Base-by-base conservation (phyloP, 371 early-diverging fungal species). In the Entomophthora muscae region DNA sequence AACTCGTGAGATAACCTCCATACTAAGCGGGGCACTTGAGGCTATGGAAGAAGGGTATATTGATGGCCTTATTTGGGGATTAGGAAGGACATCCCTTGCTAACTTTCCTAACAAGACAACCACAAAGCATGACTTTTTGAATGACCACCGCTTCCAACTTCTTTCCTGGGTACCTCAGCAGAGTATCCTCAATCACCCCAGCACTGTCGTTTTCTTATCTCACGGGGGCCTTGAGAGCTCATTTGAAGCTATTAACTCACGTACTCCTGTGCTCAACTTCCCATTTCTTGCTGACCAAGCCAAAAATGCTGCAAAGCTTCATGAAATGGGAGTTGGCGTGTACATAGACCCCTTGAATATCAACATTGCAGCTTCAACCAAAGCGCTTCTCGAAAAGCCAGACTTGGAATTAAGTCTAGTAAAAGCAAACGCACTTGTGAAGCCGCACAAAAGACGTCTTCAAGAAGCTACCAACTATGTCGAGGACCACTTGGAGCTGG, bases 21-120 rank as follows among this genome's bases (percentile, higher is more conserved):
- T 64, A 22, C 17, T 64, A 21, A 33, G 26, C 2, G 32, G 31
- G 1, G 2, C 53, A 32, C n/a, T 24, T 28, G 57, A 52, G 42
- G 57, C 52, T 28, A 10, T 57, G 3, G 32, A 64, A 10, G 33
- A 64, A 2, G 31, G 24, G 7, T 22, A 53, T 2, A 17, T 64
- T 28, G 64, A 64, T 58, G 64, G 58, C 59, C 22, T 58, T 0
- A 27, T 58, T 23, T 64, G 64, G 64, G 59, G 59, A 7, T 59
- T 64, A 61, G 32, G 52, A 10, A 33, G 27, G 2, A 61, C 61
- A 1, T 2, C 21, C 1, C 17, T 51, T 12, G 7, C n/a, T 7
- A 26, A 33, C 51, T 61, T 61, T 28, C 61, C 61, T 23, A 61
- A 51, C 1, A n/a, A n/a, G n/a, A n/a, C n/a, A n/a, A n/a, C n/a